A percentile compares a stretch with the other conserved stretches of the same genome.
Evolutionary conservation across 176 grass and related monocot genomes (phyloP).

Genomic region (Lolium multiflorum): DNA sequence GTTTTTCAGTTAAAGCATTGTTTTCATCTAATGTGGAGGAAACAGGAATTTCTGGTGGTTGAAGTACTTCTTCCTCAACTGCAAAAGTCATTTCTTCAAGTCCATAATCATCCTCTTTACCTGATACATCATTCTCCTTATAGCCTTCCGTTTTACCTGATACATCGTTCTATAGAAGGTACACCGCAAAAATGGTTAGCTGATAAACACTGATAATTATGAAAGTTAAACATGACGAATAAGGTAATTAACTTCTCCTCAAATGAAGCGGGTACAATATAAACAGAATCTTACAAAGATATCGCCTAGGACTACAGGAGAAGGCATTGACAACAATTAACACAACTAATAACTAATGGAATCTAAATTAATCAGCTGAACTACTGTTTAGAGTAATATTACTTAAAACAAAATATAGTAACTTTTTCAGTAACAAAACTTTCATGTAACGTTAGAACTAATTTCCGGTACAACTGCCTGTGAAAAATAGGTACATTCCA

Average conservation of each 20-base stretch:
- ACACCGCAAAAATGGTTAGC: background rate
- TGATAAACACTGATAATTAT: background rate
- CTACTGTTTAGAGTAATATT: background rate
- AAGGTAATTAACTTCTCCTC: background rate
- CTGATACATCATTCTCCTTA: constrained; percentile 19
- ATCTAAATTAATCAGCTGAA: constrained; percentile 21
- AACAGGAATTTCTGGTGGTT: constrained; percentile 43
- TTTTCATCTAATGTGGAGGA: constrained; percentile 52
- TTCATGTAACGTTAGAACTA: background rate
- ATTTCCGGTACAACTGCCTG: background rate
- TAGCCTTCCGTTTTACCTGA: constrained; percentile 49
- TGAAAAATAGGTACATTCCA: background rate
- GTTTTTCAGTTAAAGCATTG: constrained; percentile 26
- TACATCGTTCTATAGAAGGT: constrained; percentile 67
- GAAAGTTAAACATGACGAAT: constrained; percentile 21
- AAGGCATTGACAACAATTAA: constrained; percentile 33
- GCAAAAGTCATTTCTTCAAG: constrained; percentile 93
- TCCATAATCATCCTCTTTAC: constrained; percentile 60
- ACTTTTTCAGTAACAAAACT: background rate
- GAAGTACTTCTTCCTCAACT: constrained; percentile 81
- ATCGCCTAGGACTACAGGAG: background rate
- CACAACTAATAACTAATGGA: background rate
- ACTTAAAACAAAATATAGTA: constrained; percentile 10
- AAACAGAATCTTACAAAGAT: constrained; percentile 5
- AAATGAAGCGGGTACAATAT: constrained; percentile 17